Conservation (phyloP, 2,329 filamentous ascomycete species). For the Cucurbitaria berberidis region DNA sequence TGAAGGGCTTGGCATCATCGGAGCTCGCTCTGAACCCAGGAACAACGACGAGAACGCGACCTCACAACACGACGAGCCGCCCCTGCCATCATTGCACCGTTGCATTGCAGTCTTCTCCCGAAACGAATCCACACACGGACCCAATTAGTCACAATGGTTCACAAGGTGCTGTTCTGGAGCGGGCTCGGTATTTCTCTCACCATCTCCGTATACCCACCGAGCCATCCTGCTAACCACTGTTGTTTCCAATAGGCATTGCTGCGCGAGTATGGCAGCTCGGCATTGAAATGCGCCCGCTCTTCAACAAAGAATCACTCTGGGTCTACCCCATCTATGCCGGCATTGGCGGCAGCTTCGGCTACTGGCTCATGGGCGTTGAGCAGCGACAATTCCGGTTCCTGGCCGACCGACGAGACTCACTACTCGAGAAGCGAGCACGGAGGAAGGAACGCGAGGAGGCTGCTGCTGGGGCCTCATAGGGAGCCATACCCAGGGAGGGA, state of each 20-base stretch:
- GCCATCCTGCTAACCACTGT: constrained; percentile 30
- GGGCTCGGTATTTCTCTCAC: constrained; percentile 77
- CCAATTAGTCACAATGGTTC: constrained; percentile 51
- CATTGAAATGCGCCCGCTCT: constrained; percentile 96
- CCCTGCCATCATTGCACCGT: constrained; percentile 18
- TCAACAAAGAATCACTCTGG: constrained; percentile 84
- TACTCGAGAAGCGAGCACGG: constrained; percentile 89
- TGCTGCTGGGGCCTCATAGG: constrained; percentile 16
- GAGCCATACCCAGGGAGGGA: neutral
- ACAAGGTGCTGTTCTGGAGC: constrained; percentile 78
- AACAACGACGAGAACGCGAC: constrained; percentile 30
- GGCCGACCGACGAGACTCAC: constrained; percentile 74
- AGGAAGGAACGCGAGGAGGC: constrained; percentile 69
- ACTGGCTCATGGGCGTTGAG: constrained; percentile 94
- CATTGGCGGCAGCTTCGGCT: constrained; percentile 89
- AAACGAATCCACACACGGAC: constrained; percentile 9
- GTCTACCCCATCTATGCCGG: constrained; percentile 88
- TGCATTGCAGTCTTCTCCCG: constrained; percentile 13
- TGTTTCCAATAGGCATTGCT: constrained; percentile 71
- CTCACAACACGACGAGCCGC: constrained; percentile 24
- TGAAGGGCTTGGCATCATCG: constrained; percentile 18
- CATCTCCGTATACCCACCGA: constrained; percentile 16
- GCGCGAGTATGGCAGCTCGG: constrained; percentile 96
- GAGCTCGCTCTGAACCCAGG: constrained; percentile 29
- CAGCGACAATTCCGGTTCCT: constrained; percentile 79